A percentile compares a stretch with the other conserved stretches of the same genome.
Evolutionary conservation across 139 green algal species (phyloP).

Genomic region (Chlorella sp.): DNA sequence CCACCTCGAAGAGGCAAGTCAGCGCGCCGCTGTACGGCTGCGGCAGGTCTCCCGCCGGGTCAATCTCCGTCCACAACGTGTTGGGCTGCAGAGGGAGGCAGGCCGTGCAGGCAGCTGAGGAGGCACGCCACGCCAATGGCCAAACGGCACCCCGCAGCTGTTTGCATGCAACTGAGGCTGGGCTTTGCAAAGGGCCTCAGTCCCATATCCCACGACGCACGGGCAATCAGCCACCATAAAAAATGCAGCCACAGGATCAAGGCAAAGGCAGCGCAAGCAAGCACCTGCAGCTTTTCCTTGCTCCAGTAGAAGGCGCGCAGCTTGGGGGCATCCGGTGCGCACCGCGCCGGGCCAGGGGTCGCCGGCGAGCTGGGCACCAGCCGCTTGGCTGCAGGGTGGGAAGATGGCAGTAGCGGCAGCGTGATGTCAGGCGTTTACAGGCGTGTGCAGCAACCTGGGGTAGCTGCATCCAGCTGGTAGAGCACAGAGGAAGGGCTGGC

Average conservation of each 20-base stretch:
- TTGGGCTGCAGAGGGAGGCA: background rate
- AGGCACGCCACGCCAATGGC: too few species aligned
- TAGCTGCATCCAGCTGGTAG: too few species aligned
- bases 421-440: too few species aligned
- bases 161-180: too few species aligned
- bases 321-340: slow-evolving; percentile 19
- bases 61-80: slow-evolving; percentile 53
- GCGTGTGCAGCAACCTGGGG: too few species aligned
- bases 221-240: too few species aligned
- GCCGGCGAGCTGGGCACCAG: slow-evolving; percentile 17
- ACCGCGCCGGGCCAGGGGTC: background rate
- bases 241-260: background rate
- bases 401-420: too few species aligned
- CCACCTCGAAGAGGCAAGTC: slow-evolving; percentile 45
- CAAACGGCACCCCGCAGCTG: too few species aligned
- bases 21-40: slow-evolving; percentile 23
- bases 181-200: too few species aligned
- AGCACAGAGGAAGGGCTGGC: too few species aligned
- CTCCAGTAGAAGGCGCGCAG: slow-evolving; percentile 62
- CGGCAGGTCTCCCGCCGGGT: slow-evolving; percentile 16
- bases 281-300: slow-evolving; percentile 29
- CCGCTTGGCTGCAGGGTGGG: background rate
- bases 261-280: background rate
- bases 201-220: too few species aligned
- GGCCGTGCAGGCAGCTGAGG: background rate